These are phyloP conservation scores for Monosporozyma servazzii DNA, from an alignment of 805 yeast genomes.

Conservation along the genomic window DNA sequence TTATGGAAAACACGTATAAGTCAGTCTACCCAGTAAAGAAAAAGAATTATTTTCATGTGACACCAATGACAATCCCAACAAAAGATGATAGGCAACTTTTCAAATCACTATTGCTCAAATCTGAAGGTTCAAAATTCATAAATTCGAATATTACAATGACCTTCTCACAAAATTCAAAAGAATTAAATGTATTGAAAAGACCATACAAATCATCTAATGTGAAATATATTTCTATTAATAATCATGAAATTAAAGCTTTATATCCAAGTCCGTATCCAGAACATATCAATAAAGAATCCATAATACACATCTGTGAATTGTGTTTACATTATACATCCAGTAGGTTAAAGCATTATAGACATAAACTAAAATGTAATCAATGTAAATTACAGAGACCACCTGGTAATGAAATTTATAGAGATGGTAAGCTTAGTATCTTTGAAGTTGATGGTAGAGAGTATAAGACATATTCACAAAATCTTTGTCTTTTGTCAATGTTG, in stretches of 20 bases:
- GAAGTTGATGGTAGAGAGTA: conserved; percentile 89
- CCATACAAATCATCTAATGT: conserved; percentile 33
- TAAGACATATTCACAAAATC: conserved; percentile 74
- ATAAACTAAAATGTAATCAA: conserved; percentile 58
- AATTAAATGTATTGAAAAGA: background rate
- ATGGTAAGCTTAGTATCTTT: conserved; percentile 58
- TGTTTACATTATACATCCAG: conserved; percentile 76
- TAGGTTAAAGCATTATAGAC: conserved; percentile 58
- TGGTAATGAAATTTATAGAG: conserved; percentile 83
- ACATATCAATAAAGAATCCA: conserved; percentile 54
- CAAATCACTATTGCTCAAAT: conserved; percentile 32
- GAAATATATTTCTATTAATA: conserved; percentile 59
- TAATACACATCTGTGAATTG: conserved; percentile 70
- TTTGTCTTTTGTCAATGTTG: conserved; percentile 81
- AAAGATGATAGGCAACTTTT: conserved; percentile 42
- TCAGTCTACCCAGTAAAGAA: conserved; percentile 40
- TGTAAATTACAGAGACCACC: conserved; percentile 53
- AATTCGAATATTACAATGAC: conserved; percentile 32
- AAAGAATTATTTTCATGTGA: conserved; percentile 33
- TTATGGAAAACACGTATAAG: conserved; percentile 26
- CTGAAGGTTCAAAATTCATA: conserved; percentile 32
- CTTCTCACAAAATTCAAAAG: conserved; percentile 11
- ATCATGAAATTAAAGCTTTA: conserved; percentile 79
- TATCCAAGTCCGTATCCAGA: conserved; percentile 90
- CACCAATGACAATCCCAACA: conserved; percentile 56